Percentiles rank a stretch among this genome's conserved stretches.
These are phyloP conservation scores for Fusarium secorum DNA, from an alignment of 2,329 filamentous ascomycete genomes.

Conservation along the genomic window DNA sequence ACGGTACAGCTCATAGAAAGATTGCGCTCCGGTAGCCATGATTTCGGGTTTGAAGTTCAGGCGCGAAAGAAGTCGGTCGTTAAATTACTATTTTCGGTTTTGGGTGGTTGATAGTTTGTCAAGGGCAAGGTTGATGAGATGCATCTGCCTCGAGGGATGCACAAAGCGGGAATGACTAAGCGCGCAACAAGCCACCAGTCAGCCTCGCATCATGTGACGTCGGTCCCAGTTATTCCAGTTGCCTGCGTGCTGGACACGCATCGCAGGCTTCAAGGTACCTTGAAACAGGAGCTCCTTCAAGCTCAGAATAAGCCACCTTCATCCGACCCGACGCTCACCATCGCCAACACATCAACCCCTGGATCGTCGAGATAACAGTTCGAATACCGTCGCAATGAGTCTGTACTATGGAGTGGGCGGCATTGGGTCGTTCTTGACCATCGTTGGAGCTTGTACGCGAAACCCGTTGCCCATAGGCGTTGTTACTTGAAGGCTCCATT, in stretches of 20 bases:
- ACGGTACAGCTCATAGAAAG: constrained; percentile 94
- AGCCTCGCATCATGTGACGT: constrained; percentile 50
- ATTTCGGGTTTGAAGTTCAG: constrained; percentile 9
- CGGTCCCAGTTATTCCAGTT: constrained; percentile 33
- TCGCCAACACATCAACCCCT: constrained; percentile 27
- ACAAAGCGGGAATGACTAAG: constrained; percentile 40
- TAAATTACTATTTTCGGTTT: not conserved
- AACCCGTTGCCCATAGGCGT: constrained; percentile 7
- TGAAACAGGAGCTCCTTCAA: constrained; percentile 43
- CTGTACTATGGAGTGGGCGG: constrained; percentile 75
- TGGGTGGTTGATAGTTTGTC: constrained; percentile 12
- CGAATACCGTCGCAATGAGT: constrained; percentile 65
- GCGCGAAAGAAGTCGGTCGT: not conserved
- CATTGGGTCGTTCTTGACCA: constrained; percentile 70
- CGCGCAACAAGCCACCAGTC: constrained; percentile 13
- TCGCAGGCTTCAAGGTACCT: constrained; percentile 40
- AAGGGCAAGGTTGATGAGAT: constrained; percentile 25
- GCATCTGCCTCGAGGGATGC: constrained; percentile 20
- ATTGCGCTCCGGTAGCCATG: constrained; percentile 62
- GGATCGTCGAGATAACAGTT: constrained; percentile 37
- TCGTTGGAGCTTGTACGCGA: constrained; percentile 81
- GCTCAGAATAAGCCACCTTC: constrained; percentile 37
- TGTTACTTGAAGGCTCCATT: constrained; percentile 1
- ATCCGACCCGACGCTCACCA: constrained; percentile 23
- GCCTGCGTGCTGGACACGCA: constrained; percentile 40